Base-by-base conservation (phyloP, 345 rosid genomes). In the Aquilaria sinensis region DNA sequence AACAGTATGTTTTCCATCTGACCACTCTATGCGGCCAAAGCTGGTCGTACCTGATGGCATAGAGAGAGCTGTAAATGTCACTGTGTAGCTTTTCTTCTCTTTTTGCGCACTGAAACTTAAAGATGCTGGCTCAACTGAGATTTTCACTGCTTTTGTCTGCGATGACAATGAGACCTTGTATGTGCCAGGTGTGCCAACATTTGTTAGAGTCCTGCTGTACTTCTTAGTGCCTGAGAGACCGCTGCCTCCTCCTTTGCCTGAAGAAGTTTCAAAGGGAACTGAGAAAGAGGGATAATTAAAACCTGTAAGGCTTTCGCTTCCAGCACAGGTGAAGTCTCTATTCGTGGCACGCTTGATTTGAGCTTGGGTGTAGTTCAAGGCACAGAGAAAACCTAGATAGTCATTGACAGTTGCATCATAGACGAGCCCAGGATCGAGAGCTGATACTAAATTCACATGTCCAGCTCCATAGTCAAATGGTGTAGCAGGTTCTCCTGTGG, bases 211-310 rank as follows among this genome's bases (percentile, higher is more conserved):
- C 61, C 86, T 75, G n/a, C 66, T 63, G 63, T 79, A 75, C 50
- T 75, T 81, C 51, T 75, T 70, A 1, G 68, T 75, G 79, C 75
- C 75, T 41, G 56, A 62, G 31, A 46, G 65, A 12, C 75, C 76
- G 55, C 56, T 67, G 53, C 78, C 80, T 16, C 59, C 23, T 58
- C 59, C 23, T 58, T 41, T 49, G 31, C 73, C 67, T 12, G 83
- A 75, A 60, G 82, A 78, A 6, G 84, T 72, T 63, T 74, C 64
- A 3, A 79, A 59, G 13, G 80, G 72, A 65, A 79, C 82, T 16
- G 87, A 71, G 43, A 80, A 78, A 52, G 88, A 83, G 2, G 88
- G 88, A 69, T 83, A 83, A 31, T 83, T 83, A 12, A 83, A 65
- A 72, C 74, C 78, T 31, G 71, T 67, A 60, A 76, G 59, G n/a